phyloP scores from a whole-genome alignment of 805 yeast species.

The Scheffersomyces amazonensis region DNA sequence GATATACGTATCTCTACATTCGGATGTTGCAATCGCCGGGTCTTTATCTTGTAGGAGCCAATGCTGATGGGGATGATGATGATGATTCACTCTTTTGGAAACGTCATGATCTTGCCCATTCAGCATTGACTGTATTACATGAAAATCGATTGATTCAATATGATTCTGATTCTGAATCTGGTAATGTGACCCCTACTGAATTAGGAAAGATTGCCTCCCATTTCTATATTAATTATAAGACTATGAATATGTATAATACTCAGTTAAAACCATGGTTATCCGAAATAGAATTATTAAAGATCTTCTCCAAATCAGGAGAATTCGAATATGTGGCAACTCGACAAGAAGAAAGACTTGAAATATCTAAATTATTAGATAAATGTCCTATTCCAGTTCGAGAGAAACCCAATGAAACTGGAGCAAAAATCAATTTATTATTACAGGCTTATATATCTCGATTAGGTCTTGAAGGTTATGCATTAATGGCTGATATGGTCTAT shows the following conservation, averaged over 20 bases:
- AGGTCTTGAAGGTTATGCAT: slow-evolving; percentile 79
- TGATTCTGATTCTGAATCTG: slow-evolving; percentile 42
- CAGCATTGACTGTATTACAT: slow-evolving; percentile 64
- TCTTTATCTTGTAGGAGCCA: slow-evolving; percentile 72
- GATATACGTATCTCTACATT: slow-evolving; percentile 72
- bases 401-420: slow-evolving; percentile 60
- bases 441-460: slow-evolving; percentile 86
- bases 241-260: slow-evolving; percentile 65
- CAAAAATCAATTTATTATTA: slow-evolving; percentile 75
- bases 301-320: slow-evolving; percentile 82
- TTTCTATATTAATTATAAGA: slow-evolving; percentile 74
- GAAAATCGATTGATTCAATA: slow-evolving; percentile 60
- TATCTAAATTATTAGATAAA: slow-evolving; percentile 61
- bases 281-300: slow-evolving; percentile 70
- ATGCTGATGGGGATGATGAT: slow-evolving; percentile 56
- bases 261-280: slow-evolving; percentile 62
- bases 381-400: slow-evolving; percentile 90
- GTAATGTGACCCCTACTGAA: slow-evolving; percentile 46
- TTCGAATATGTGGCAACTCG: slow-evolving; percentile 81
- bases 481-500: slow-evolving; percentile 90
- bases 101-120: slow-evolving; percentile 67
- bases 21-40: slow-evolving; percentile 75
- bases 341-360: slow-evolving; percentile 78
- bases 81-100: slow-evolving; percentile 41
- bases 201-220: slow-evolving; percentile 83